Base-by-base conservation (phyloP, 768 basidiomycete species). In the Russula earlei region DNA sequence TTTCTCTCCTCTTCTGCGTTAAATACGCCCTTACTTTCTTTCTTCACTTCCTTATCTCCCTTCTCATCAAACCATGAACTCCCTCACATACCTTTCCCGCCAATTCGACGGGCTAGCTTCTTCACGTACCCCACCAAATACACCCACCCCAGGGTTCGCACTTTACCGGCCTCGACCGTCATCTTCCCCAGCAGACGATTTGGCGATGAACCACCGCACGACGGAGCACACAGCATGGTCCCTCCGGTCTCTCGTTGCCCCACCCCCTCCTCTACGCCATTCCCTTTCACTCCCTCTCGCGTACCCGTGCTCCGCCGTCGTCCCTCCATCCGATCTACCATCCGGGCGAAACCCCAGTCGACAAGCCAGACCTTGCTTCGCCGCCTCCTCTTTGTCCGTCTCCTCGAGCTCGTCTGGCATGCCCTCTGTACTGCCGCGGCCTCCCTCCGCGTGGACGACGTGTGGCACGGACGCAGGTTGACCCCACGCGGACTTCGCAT, bases 41-140 rank as follows among this genome's bases (percentile, higher is more conserved):
- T 33, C 15, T 38, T 36, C 49, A 19, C 29, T 36, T 20, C 11
- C 45, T 29, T 49, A 41, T 22, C 33, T 22, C 40, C 25, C 20
- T 27, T 49, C 31, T 27, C 27, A 17, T 57, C 5, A 24, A 11
- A 57, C 61, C 29, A 91, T 91, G 89, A 91, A 91, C 74, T 86
- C 86, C 64, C 80, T 91, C 65, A 76, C 79, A 17, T 84, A 87
- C 71, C 76, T 91, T 59, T 87, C 89, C 63, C 84, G 85, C 67
- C 84, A 88, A 69, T 82, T 89, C 75, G 87, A 91, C 73, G 82
- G 80, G 59, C 72, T 87, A 62, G 82, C 83, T 56, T 71, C 82
- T 8, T 68, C 82, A 47, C 76, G 75, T 63, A 75, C 82, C 41
- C 79, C 81, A 25, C 78, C 84, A 15, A 76, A 80, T 37, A 79